Conservation (phyloP, 2,329 filamentous ascomycete genomes). For the Aureobasidium sp. region DNA sequence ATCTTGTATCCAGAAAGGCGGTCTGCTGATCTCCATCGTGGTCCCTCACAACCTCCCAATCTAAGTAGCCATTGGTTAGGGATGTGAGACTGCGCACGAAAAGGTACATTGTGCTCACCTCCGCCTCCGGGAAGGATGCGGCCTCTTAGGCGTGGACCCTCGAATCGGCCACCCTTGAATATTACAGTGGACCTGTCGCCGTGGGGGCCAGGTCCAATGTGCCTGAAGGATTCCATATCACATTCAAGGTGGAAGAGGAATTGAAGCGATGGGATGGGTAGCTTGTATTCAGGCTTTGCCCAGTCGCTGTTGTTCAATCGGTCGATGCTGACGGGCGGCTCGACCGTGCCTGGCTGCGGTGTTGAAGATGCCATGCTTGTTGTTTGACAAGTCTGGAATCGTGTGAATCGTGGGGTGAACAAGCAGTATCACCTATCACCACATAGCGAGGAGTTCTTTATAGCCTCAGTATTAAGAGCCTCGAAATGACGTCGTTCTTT, state of each 20-base stretch:
- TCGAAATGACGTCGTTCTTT: slow-evolving; percentile 1
- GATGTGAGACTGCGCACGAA: not conserved
- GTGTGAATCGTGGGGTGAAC: not conserved
- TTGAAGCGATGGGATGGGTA: slow-evolving; percentile 19
- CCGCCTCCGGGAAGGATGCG: slow-evolving; percentile 22
- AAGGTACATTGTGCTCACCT: slow-evolving; percentile 16
- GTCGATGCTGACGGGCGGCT: slow-evolving; percentile 10
- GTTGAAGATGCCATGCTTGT: slow-evolving; percentile 6
- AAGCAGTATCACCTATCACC: not conserved
- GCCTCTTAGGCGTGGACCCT: slow-evolving; percentile 20
- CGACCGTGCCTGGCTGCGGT: not conserved
- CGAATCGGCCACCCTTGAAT: slow-evolving; percentile 23
- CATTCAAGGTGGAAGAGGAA: slow-evolving; percentile 24
- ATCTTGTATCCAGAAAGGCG: slow-evolving; percentile 25
- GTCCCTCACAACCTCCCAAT: slow-evolving; percentile 22
- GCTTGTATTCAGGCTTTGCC: slow-evolving; percentile 20
- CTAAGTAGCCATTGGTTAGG: slow-evolving; percentile 9
- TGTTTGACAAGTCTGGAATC: not conserved
- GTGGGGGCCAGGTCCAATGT: slow-evolving; percentile 20
- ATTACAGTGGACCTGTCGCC: slow-evolving; percentile 22
- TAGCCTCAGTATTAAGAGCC: not conserved
- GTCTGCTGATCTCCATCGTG: slow-evolving; percentile 24
- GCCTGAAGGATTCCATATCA: slow-evolving; percentile 21
- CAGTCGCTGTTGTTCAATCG: slow-evolving; percentile 23
- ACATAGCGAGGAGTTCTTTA: not conserved